Conservation (phyloP, 1,284 basidiomycete species). For the Boletellus deceptivus region DNA sequence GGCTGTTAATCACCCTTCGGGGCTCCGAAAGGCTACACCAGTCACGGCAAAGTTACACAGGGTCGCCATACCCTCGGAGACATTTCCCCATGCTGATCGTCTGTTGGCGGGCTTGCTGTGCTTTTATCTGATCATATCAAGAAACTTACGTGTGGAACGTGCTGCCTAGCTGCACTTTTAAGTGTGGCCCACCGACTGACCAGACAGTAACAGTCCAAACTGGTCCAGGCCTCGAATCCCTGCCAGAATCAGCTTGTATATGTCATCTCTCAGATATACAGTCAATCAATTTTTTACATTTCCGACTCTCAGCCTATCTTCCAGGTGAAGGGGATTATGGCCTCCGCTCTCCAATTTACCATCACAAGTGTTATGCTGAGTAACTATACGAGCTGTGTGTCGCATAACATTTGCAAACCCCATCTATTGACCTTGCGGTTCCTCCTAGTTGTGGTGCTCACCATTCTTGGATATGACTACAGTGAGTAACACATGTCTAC, state of each 20-base stretch:
- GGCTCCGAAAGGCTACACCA: too few relatives aligned
- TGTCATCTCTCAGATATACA: not conserved
- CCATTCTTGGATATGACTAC: not conserved
- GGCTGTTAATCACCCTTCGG: too few relatives aligned
- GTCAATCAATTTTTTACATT: not conserved
- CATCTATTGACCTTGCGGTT: not conserved
- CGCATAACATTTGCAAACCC: too few relatives aligned
- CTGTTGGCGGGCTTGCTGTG: too few relatives aligned
- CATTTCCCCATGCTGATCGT: too few relatives aligned
- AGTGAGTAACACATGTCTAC: not conserved
- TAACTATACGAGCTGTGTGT: not conserved
- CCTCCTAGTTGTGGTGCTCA: not conserved
- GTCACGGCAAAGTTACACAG: too few relatives aligned
- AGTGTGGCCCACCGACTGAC: too few relatives aligned
- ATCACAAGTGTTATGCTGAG: not conserved
- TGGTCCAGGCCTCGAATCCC: not conserved
- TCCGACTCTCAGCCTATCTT: not conserved
- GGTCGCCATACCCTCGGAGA: too few relatives aligned
- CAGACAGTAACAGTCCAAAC: too few relatives aligned
- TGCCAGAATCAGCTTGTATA: not conserved
- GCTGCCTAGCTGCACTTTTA: too few relatives aligned
- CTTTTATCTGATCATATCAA: too few relatives aligned
- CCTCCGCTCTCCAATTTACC: not conserved
- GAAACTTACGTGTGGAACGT: too few relatives aligned
- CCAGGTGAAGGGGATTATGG: not conserved